Evolutionary conservation across 768 basidiomycete genomes (phyloP), one percentile per base, ranked within the genome.

Genomic region (Russula griseocarnosa): DNA sequence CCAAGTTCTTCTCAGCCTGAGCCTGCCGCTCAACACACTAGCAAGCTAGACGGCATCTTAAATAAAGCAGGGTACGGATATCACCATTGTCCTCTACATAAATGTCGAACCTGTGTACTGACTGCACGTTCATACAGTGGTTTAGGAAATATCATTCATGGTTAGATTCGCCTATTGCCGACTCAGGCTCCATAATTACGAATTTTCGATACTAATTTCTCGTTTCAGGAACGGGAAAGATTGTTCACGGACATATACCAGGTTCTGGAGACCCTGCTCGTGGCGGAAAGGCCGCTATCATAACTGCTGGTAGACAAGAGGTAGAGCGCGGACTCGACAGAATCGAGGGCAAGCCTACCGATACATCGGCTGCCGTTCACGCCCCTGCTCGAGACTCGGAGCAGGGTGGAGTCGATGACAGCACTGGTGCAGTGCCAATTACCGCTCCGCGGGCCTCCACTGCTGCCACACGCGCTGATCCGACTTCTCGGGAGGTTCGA

Each of bases 311-410:
- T 9, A 64, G 47, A 49, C 53, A 53, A 0, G 46, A 50, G 53
- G 26, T 59, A 8, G 28, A 49, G 46, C 58, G 46, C 10, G 63
- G 58, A 34, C 58, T 59, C 20, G 7, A 28, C n/a, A 63, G 49
- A 50, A 9, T 64, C 26, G 47, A 59, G 34, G 44, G 52, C 5
- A 64, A 49, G 53, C 4, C 32, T 16, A 13, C n/a, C 20, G 14
- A 6, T 20, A 30, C 44, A n/a, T n/a, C 55, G 7, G 22, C 22
- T 11, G 24, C 34, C 10, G n/a, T 4, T 2, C 1, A 22, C 13
- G 13, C 32, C 8, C 32, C 44, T 16, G 38, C 38, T 38, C 38
- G 14, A 5, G 51, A n/a, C 16, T 10, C 4, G 22, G 14, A 28
- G 18, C 20, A 3, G 5, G 18, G 49, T 28, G 54, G 54, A 6